These are phyloP conservation scores for Cordyceps javanica DNA, from an alignment of 2,329 filamentous ascomycete species.

Conservation along the genomic window DNA sequence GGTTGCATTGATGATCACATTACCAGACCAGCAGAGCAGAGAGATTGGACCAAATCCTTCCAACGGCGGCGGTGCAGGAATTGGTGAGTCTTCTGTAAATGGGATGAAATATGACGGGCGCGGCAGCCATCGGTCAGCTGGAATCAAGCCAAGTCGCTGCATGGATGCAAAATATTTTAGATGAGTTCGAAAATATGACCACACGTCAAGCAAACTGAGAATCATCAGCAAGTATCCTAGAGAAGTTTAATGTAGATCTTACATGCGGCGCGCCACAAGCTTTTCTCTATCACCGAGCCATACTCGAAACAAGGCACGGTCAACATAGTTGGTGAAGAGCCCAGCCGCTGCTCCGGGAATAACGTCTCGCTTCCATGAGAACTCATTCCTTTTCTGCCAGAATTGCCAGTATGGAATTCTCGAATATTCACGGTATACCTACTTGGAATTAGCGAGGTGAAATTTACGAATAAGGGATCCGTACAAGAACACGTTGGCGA, in stretches of 20 bases:
- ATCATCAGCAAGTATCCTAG: not conserved
- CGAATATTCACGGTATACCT: slow-evolving; percentile 48
- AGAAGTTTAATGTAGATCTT: slow-evolving; percentile 9
- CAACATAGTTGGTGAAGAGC: slow-evolving; percentile 24
- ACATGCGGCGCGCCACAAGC: slow-evolving; percentile 23
- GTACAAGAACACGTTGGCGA: slow-evolving; percentile 48
- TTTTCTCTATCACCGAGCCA: slow-evolving; percentile 21
- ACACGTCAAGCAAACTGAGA: slow-evolving; percentile 25
- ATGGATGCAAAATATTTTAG: slow-evolving; percentile 47
- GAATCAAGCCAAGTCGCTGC: slow-evolving; percentile 44
- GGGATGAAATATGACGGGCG: slow-evolving; percentile 46
- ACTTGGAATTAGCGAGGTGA: slow-evolving; percentile 10
- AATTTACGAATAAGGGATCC: slow-evolving; percentile 4
- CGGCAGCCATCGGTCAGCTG: slow-evolving; percentile 37
- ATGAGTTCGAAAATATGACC: slow-evolving; percentile 42
- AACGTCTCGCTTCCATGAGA: slow-evolving; percentile 26
- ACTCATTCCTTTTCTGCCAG: slow-evolving; percentile 23
- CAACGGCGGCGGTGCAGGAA: slow-evolving; percentile 39
- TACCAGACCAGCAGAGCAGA: slow-evolving; percentile 38
- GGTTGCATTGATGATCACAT: slow-evolving; percentile 34
- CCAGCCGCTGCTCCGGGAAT: slow-evolving; percentile 28
- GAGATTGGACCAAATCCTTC: slow-evolving; percentile 31
- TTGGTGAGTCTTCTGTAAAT: slow-evolving; percentile 45
- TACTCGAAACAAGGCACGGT: slow-evolving; percentile 20
- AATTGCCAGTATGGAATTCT: slow-evolving; percentile 43